These are phyloP conservation scores for Talaromyces sp. DNA, from an alignment of 2,329 filamentous ascomycete genomes.

Conservation along the genomic window DNA sequence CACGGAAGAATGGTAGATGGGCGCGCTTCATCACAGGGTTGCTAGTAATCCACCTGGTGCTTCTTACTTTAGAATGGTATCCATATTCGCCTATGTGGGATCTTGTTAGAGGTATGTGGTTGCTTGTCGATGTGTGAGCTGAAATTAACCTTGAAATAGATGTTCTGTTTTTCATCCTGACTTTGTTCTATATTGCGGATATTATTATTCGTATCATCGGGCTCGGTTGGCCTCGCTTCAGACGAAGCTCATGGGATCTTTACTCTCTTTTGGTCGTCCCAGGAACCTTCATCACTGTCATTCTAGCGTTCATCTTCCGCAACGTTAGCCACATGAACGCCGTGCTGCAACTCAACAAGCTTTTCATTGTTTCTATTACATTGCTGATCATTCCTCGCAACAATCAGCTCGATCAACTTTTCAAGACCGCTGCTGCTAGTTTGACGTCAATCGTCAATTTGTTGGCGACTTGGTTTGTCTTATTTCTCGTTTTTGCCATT, in stretches of 20 bases:
- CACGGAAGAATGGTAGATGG: conserved; percentile 92
- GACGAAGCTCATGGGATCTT: conserved; percentile 90
- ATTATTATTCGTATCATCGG: conserved; percentile 79
- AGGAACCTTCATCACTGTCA: conserved; percentile 77
- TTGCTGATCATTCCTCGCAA: conserved; percentile 91
- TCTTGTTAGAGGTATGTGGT: conserved; percentile 52
- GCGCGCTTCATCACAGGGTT: conserved; percentile 75
- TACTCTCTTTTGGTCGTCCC: conserved; percentile 77
- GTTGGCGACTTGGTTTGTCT: conserved; percentile 92
- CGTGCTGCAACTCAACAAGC: conserved; percentile 85
- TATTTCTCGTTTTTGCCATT: conserved; percentile 95
- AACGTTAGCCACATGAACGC: conserved; percentile 41
- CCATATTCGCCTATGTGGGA: conserved; percentile 71
- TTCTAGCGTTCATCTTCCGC: conserved; percentile 62
- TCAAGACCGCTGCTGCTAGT: conserved; percentile 96
- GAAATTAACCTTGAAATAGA: conserved; percentile 42
- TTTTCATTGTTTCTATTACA: conserved; percentile 86
- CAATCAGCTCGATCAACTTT: conserved; percentile 93
- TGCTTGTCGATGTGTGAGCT: not conserved
- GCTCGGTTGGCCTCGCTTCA: conserved; percentile 86
- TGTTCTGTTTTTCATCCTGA: conserved; percentile 74
- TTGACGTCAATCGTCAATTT: conserved; percentile 85
- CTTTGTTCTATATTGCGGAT: conserved; percentile 76
- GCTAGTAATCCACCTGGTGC: conserved; percentile 74
- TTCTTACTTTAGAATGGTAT: conserved; percentile 83